These are phyloP conservation scores for Eucalyptus paniculata DNA, from an alignment of 345 rosid genomes.

Conservation along the genomic window DNA sequence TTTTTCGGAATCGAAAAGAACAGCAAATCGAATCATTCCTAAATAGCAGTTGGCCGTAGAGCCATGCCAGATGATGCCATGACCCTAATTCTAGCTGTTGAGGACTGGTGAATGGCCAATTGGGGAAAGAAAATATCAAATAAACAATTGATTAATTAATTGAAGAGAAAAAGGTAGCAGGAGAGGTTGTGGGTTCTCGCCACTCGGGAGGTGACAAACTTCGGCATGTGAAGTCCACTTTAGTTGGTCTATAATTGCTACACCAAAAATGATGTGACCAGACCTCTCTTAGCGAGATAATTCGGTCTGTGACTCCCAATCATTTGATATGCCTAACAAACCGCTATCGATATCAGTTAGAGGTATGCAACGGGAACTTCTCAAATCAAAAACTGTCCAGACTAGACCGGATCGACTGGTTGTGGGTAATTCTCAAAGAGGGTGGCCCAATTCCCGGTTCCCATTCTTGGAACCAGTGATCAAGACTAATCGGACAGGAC, in stretches of 20 bases:
- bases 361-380: too few species aligned
- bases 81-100: not conserved
- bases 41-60: not conserved
- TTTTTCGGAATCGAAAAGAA: not conserved
- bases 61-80: not conserved
- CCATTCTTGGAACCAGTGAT: too few species aligned
- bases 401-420: rapidly evolving
- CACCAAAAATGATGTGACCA: not conserved
- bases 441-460: rapidly evolving
- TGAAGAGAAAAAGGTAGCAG: not conserved
- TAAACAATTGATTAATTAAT: not conserved
- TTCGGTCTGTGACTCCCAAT: not conserved
- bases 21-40: not conserved
- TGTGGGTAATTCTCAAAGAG: too few species aligned
- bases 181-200: not conserved
- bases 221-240: not conserved
- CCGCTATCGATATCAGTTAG: not conserved
- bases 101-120: not conserved
- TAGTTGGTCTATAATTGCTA: not conserved
- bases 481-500: too few species aligned
- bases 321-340: not conserved
- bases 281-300: not conserved
- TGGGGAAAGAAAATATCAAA: not conserved
- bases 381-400: rapidly evolving
- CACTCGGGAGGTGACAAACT: not conserved